Evolutionary conservation across 2,329 filamentous ascomycete genomes (phyloP).

Genomic region (Fusarium sulawesiense): DNA sequence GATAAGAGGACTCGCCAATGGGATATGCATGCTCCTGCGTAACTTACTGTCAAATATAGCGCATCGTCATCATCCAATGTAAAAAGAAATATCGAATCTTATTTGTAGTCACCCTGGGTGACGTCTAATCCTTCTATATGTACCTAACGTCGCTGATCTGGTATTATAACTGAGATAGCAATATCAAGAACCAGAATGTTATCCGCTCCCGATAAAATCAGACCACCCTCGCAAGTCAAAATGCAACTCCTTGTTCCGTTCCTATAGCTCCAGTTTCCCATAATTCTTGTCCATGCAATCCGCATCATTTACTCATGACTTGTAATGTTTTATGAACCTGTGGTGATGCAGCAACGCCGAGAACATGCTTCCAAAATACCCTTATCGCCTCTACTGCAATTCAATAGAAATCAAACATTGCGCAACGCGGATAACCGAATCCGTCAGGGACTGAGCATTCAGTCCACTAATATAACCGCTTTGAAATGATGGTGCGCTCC

Average conservation of each 20-base stretch:
- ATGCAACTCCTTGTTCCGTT: conserved; percentile 44
- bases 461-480: conserved; percentile 30
- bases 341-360: conserved; percentile 52
- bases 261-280: conserved; percentile 41
- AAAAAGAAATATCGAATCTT: conserved; percentile 12
- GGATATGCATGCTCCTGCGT: background rate
- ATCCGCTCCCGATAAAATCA: conserved; percentile 31
- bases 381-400: conserved; percentile 49
- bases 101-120: conserved; percentile 24
- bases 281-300: conserved; percentile 44
- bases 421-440: conserved; percentile 46
- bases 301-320: conserved; percentile 44
- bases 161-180: conserved; percentile 39
- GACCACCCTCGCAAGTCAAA: conserved; percentile 36
- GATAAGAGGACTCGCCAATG: background rate
- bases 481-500: conserved; percentile 8
- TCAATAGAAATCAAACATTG: conserved; percentile 45
- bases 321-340: conserved; percentile 35
- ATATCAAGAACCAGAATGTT: conserved; percentile 40
- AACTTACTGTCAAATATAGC: background rate
- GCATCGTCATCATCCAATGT: background rate
- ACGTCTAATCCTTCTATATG: conserved; percentile 41
- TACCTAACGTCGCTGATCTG: conserved; percentile 25
- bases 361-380: conserved; percentile 51
- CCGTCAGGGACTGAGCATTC: conserved; percentile 40